Conservation (phyloP, 1,139 yeast species). For the Blastobotrys arbuscula region DNA sequence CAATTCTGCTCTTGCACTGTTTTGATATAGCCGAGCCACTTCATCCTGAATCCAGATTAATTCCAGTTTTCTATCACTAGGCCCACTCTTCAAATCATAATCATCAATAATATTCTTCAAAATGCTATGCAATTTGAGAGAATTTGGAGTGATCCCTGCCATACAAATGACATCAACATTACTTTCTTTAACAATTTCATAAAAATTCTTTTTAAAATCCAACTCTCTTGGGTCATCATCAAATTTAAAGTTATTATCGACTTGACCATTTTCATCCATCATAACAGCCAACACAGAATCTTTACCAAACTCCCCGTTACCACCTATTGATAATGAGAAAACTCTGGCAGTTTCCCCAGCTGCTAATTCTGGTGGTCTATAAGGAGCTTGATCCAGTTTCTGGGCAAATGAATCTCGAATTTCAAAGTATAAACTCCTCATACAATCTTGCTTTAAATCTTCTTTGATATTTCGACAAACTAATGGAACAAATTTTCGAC, state of each 20-base stretch:
- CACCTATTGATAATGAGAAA: conserved; percentile 66
- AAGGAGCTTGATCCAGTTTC: conserved; percentile 90
- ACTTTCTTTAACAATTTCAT: conserved; percentile 46
- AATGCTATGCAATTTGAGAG: conserved; percentile 56
- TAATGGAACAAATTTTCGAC: conserved; percentile 61
- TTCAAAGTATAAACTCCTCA: conserved; percentile 60
- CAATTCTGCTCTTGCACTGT: conserved; percentile 64
- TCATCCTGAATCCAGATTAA: conserved; percentile 89
- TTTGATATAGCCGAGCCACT: conserved; percentile 83
- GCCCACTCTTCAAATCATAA: conserved; percentile 48
- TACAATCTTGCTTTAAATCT: conserved; percentile 72
- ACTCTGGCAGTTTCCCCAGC: conserved; percentile 83
- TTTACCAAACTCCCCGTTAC: conserved; percentile 71
- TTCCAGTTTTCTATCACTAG: conserved; percentile 35
- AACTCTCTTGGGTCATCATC: conserved; percentile 55
- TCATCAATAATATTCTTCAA: conserved; percentile 50
- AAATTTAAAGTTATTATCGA: conserved; percentile 71
- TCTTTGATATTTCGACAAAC: conserved; percentile 78
- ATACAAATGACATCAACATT: conserved; percentile 86
- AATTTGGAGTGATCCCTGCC: conserved; percentile 77
- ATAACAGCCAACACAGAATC: conserved; percentile 85
- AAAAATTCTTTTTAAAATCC: conserved; percentile 55
- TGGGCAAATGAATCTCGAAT: conserved; percentile 64
- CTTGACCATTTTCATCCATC: conserved; percentile 74
- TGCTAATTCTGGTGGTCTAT: conserved; percentile 68